Evolutionary conservation across 1,139 yeast species (phyloP).

Genomic region (Protomyces macrosporus): DNA sequence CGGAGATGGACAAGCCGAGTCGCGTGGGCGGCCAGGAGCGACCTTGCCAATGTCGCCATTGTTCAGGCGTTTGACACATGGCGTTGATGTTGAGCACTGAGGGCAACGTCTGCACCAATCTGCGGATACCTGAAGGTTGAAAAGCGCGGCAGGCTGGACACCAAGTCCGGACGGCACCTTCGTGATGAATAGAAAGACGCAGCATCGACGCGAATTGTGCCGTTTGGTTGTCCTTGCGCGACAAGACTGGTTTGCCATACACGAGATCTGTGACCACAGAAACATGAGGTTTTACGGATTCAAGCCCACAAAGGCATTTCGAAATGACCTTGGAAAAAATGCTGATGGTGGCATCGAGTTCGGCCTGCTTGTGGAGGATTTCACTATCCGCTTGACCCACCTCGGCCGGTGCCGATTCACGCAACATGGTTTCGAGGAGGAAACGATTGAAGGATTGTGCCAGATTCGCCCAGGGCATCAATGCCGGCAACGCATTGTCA

Average conservation of each 20-base stretch:
- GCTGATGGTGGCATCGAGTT: conserved; percentile 9
- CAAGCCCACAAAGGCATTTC: conserved; percentile 31
- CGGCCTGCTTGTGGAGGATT: conserved; percentile 39
- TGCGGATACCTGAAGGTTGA: conserved; percentile 31
- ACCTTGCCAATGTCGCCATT: conserved; percentile 31
- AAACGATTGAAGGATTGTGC: conserved; percentile 58
- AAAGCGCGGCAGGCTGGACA: conserved; percentile 27
- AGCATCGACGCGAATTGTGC: conserved; percentile 28
- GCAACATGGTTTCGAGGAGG: conserved; percentile 48
- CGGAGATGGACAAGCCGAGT: conserved; percentile 22
- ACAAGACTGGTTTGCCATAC: conserved; percentile 29
- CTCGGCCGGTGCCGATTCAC: conserved; percentile 39
- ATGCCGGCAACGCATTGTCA: conserved; percentile 43
- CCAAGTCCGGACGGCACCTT: conserved; percentile 26
- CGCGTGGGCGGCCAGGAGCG: conserved; percentile 27
- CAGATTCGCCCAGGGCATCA: conserved; percentile 30
- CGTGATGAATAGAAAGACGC: conserved; percentile 27
- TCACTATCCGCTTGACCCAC: conserved; percentile 31
- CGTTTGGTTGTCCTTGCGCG: conserved; percentile 12
- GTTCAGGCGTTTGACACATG: conserved; percentile 41
- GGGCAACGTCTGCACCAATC: conserved; percentile 54
- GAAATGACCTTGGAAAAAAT: conserved; percentile 41
- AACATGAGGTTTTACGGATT: conserved; percentile 28
- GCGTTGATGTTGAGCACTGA: conserved; percentile 61
- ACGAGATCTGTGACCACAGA: conserved; percentile 31